Conservation (phyloP, 768 basidiomycete genomes). For the Auricularia heimuer region DNA sequence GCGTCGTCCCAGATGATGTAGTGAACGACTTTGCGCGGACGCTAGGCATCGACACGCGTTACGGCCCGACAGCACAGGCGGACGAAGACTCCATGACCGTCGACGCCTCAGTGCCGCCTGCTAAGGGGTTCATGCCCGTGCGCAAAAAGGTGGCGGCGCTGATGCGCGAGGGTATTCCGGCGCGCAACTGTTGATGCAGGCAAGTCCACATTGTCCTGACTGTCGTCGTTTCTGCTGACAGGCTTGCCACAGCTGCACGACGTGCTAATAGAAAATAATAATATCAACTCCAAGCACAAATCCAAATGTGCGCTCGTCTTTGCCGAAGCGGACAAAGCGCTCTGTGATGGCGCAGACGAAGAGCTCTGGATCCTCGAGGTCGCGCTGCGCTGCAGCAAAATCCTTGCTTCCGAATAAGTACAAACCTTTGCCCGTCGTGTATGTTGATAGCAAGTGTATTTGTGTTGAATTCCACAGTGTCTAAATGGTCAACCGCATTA, state of each 20-base stretch:
- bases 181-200: slow-evolving; percentile 80
- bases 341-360: slow-evolving; percentile 95
- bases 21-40: slow-evolving; percentile 59
- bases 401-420: neutral
- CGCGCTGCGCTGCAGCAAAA: slow-evolving; percentile 66
- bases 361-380: slow-evolving; percentile 91
- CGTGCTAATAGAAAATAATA: slow-evolving; percentile 72
- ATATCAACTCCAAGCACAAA: slow-evolving; percentile 72
- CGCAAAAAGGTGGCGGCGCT: slow-evolving; percentile 63
- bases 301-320: slow-evolving; percentile 70
- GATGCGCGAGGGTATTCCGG: slow-evolving; percentile 85
- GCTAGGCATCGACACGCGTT: slow-evolving; percentile 56
- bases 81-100: slow-evolving; percentile 43
- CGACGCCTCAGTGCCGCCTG: slow-evolving; percentile 23
- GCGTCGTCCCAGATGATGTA: slow-evolving; percentile 74
- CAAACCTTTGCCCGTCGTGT: neutral
- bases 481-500: neutral
- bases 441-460: neutral
- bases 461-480: neutral
- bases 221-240: neutral
- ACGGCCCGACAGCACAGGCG: slow-evolving; percentile 14
- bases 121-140: slow-evolving; percentile 48
- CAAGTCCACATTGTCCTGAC: slow-evolving; percentile 25
- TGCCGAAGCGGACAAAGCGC: slow-evolving; percentile 91
- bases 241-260: slow-evolving; percentile 67